Conservation (phyloP, 2,329 filamentous ascomycete species). For the Elsinoe fawcettii region DNA sequence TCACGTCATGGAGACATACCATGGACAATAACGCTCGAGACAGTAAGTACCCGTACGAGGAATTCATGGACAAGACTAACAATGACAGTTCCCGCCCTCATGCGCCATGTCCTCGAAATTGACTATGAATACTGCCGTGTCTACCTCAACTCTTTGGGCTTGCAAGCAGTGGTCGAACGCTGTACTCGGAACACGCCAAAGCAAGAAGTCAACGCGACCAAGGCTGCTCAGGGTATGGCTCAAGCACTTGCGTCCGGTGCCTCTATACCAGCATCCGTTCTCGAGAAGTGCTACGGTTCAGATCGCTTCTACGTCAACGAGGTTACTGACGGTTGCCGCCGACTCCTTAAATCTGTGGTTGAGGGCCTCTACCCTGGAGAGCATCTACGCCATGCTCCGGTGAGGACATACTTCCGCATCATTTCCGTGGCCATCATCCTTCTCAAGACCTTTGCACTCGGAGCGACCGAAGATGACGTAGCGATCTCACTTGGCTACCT, state of each 20-base stretch:
- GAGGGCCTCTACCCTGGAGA: slow-evolving; percentile 65
- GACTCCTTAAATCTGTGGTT: slow-evolving; percentile 68
- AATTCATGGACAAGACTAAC: background rate
- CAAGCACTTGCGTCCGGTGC: slow-evolving; percentile 26
- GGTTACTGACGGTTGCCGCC: slow-evolving; percentile 69
- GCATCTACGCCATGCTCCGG: slow-evolving; percentile 74
- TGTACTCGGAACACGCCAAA: slow-evolving; percentile 55
- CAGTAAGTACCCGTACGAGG: slow-evolving; percentile 27
- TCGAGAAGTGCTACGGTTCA: slow-evolving; percentile 47
- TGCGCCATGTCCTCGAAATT: slow-evolving; percentile 74
- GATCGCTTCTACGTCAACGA: slow-evolving; percentile 57
- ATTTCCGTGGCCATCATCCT: slow-evolving; percentile 80
- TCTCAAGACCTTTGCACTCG: slow-evolving; percentile 74
- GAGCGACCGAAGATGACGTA: slow-evolving; percentile 70
- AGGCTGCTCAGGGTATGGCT: slow-evolving; percentile 30
- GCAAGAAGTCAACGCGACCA: slow-evolving; percentile 27
- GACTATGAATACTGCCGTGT: slow-evolving; percentile 94
- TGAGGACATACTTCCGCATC: slow-evolving; percentile 79
- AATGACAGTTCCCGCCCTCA: slow-evolving; percentile 45
- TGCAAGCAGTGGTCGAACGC: slow-evolving; percentile 90
- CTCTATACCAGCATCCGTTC: slow-evolving; percentile 38
- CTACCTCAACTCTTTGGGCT: slow-evolving; percentile 86
- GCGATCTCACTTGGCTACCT: slow-evolving; percentile 67
- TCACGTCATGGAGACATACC: slow-evolving; percentile 70
- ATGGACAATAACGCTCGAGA: slow-evolving; percentile 68